These are phyloP conservation scores for Berberis vulgaris DNA, from an alignment of 164 flowering plant species.

Conservation along the genomic window DNA sequence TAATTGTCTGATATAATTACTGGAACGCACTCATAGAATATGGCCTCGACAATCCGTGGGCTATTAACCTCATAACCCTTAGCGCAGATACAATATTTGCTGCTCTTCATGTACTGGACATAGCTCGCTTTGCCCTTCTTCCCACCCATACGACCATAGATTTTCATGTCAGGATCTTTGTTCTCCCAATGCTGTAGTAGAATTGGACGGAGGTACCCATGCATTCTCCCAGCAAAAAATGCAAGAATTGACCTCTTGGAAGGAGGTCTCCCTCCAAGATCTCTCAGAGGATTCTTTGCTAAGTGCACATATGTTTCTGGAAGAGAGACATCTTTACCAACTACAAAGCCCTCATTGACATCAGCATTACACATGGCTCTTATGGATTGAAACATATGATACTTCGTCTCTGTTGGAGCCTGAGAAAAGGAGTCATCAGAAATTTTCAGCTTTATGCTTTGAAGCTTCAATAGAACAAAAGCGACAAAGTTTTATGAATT, in stretches of 20 bases:
- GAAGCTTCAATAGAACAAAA: neutral
- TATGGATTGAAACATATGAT: neutral
- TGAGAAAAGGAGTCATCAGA: neutral
- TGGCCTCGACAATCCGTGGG: constrained; percentile 33
- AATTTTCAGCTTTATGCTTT: neutral
- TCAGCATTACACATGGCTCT: constrained; percentile 31
- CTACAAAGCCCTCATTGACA: constrained; percentile 23
- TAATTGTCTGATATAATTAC: constrained; percentile 35
- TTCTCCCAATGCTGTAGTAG: constrained; percentile 29
- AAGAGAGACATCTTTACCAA: constrained; percentile 30
- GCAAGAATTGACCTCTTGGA: constrained; percentile 24
- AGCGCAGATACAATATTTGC: constrained; percentile 35
- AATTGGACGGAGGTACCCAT: constrained; percentile 27
- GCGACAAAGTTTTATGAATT: neutral
- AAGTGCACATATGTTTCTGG: constrained; percentile 27
- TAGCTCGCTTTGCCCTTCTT: neutral
- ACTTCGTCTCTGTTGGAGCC: constrained; percentile 15
- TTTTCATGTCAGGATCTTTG: constrained; percentile 28
- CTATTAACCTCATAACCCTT: constrained; percentile 38
- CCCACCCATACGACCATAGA: constrained; percentile 13
- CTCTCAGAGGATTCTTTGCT: constrained; percentile 13
- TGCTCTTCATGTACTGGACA: constrained; percentile 23
- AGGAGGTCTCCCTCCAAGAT: constrained; percentile 26
- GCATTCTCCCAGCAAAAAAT: constrained; percentile 36
- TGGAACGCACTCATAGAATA: constrained; percentile 33